Evolutionary conservation across 768 basidiomycete genomes (phyloP).

Genomic region (Galerina marginata): DNA sequence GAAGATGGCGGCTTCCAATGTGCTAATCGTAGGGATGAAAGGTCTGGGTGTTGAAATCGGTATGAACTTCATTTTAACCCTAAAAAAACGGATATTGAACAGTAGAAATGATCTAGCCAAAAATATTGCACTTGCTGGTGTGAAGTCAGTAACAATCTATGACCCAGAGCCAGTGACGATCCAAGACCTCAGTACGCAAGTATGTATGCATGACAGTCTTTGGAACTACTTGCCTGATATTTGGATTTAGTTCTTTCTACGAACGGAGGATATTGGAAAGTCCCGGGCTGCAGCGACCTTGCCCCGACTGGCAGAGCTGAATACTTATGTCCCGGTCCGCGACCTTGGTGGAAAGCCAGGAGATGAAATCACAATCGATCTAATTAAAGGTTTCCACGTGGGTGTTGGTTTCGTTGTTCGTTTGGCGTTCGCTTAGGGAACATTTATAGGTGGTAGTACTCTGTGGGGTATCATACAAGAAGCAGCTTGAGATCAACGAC

Average conservation of each 20-base stretch:
- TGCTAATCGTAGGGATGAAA: constrained; percentile 89
- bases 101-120: constrained; percentile 64
- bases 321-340: constrained; percentile 93
- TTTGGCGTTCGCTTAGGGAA: constrained; percentile 11
- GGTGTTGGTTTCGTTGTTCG: constrained; percentile 24
- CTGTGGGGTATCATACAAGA: constrained; percentile 74
- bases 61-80: constrained; percentile 25
- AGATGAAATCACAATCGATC: constrained; percentile 77
- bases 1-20: constrained; percentile 95
- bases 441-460: constrained; percentile 81
- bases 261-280: constrained; percentile 85
- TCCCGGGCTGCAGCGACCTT: constrained; percentile 85
- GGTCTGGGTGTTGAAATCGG: constrained; percentile 97
- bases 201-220: constrained; percentile 36
- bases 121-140: constrained; percentile 93
- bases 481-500: constrained; percentile 94
- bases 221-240: background rate
- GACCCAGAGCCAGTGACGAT: constrained; percentile 89
- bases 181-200: constrained; percentile 94
- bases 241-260: constrained; percentile 83
- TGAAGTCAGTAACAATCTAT: constrained; percentile 95
- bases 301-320: constrained; percentile 91
- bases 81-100: constrained; percentile 7
- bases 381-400: constrained; percentile 90
- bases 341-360: constrained; percentile 81